Conservation (phyloP, 2,329 filamentous ascomycete species). For the Cytospora chrysosperma region DNA sequence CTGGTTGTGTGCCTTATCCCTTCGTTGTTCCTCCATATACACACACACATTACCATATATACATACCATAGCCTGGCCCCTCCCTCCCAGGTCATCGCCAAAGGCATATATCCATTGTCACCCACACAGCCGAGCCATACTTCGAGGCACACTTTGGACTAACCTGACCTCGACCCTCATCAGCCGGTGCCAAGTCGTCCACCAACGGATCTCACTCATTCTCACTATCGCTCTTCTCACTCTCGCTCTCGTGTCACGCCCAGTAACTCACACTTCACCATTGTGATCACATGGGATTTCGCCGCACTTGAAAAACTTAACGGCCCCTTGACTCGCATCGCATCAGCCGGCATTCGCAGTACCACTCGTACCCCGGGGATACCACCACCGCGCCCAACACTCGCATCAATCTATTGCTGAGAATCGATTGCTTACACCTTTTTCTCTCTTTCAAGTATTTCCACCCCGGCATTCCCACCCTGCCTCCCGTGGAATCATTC, state of each 20-base stretch:
- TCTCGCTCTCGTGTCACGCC: conserved; percentile 8
- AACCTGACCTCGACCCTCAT: conserved; percentile 10
- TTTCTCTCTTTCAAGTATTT: conserved; percentile 23
- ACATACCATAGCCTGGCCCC: conserved; percentile 13
- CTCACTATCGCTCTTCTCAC: conserved; percentile 10
- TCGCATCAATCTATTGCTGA: conserved; percentile 13
- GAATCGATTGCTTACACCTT: conserved; percentile 17
- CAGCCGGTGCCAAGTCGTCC: conserved; percentile 14
- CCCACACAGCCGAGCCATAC: conserved; percentile 22
- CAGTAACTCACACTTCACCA: conserved; percentile 1
- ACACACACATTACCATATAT: too few relatives aligned
- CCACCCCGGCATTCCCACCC: conserved; percentile 21
- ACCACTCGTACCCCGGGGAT: not conserved
- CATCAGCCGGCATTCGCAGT: conserved; percentile 10
- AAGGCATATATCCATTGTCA: conserved; percentile 8
- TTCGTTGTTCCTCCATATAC: too few relatives aligned
- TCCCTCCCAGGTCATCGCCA: conserved; percentile 4
- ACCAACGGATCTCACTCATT: conserved; percentile 5
- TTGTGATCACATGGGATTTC: conserved; percentile 8
- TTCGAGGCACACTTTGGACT: conserved; percentile 18
- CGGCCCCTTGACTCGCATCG: conserved; percentile 13
- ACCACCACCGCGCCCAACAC: conserved; percentile 5
- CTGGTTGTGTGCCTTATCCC: not conserved
- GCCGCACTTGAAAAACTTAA: conserved; percentile 9
- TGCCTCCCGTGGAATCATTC: conserved; percentile 22